Base-by-base conservation (phyloP, 305 asterid genomes). In the Euphrasia arctica region DNA sequence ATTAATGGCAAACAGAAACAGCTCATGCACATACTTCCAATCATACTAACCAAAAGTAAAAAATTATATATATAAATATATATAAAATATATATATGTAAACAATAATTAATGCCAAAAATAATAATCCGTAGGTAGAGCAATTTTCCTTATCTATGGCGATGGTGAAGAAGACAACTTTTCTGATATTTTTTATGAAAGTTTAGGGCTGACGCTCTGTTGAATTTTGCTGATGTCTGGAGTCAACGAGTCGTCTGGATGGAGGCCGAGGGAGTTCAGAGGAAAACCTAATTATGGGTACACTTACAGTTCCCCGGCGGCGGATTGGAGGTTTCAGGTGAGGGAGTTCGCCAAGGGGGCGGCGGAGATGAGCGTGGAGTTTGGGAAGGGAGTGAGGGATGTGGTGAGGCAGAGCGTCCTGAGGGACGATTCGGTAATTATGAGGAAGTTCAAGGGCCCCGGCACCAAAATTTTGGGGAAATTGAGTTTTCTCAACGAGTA, bases 301-400 rank as follows among this genome's bases (percentile, higher is more conserved):
- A 58, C 78, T 67, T 69, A 79, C 66, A 15, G 59, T 11, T 15
- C 75, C 28, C 18, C 58, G 60, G 62, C 39, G 41, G 55, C 54
- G 54, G 72, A 78, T 70, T 90, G 95, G 99, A 80, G 74, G 80
- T 80, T 67, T 67, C 94, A 88, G 64, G 84, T 63, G 68, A 78
- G 83, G 83, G 99, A 93, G 80, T 93, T 93, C 31, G 92, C 90
- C 11, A 90, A 85, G 73, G 97, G 97, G 69, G 87, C 90, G 66
- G 95, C 85, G 70, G 97, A 93, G 81, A 84, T 93, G 97, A 88
- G 87, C 52, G 79, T 93, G 74, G 93, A 82, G 82, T 86, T 93
- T 60, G 99, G 93, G 62, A 94, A 86, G 66, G 99, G 96, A 66
- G 88, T 88, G 62, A 79, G 96, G 72, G 99, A 94, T 67, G 96